Conservation (phyloP, 2,329 filamentous ascomycete genomes). For the Epichloe amarillans region DNA sequence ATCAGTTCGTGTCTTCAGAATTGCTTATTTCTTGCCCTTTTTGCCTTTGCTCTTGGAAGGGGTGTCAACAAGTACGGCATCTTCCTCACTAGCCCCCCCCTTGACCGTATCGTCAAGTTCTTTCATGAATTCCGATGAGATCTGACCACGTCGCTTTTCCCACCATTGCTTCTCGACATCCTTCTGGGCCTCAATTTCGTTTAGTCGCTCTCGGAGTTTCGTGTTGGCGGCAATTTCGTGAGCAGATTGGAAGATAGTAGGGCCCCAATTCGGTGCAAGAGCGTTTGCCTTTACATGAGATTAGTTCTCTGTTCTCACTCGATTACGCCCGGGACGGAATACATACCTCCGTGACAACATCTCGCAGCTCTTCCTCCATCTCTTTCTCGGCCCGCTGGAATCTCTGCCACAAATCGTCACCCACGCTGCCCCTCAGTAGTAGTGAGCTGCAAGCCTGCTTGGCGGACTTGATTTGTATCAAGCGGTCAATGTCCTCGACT, state of each 20-base stretch:
- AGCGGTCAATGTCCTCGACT: constrained; percentile 82
- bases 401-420: constrained; percentile 90
- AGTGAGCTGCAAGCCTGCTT: constrained; percentile 79
- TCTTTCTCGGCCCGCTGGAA: constrained; percentile 91
- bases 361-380: constrained; percentile 88
- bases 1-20: not conserved
- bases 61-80: constrained; percentile 60
- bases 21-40: constrained; percentile 39
- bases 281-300: constrained; percentile 61
- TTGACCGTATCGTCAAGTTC: constrained; percentile 55
- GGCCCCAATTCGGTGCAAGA: constrained; percentile 77
- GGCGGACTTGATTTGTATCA: constrained; percentile 75
- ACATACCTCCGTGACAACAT: constrained; percentile 80
- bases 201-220: constrained; percentile 58
- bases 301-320: not conserved
- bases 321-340: not conserved
- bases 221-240: constrained; percentile 90
- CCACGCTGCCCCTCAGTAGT: constrained; percentile 80
- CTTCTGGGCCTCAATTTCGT: constrained; percentile 59
- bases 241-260: constrained; percentile 91
- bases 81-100: constrained; percentile 21
- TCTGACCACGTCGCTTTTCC: constrained; percentile 66
- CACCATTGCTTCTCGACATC: constrained; percentile 79
- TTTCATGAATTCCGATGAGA: constrained; percentile 68
- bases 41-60: constrained; percentile 45